Evolutionary conservation across 768 basidiomycete genomes (phyloP), one percentile per base, ranked within the genome.

Genomic region (Cubamyces lactineus): DNA sequence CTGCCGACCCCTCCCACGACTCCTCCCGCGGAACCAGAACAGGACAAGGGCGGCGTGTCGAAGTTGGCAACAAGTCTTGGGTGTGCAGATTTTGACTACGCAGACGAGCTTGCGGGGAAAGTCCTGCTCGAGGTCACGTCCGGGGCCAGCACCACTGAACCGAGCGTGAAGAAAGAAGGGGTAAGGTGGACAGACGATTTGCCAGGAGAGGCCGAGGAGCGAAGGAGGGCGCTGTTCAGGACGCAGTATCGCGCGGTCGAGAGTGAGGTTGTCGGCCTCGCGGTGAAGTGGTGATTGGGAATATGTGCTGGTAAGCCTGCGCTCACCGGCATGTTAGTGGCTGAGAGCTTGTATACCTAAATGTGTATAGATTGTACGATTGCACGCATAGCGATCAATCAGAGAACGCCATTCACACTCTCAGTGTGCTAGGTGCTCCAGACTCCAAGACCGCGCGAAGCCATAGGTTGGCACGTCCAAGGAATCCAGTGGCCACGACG

Each of bases 161-260:
- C 28, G 12, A 21, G 28, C 3, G 40, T 43, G 13, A 41, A 11
- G 28, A 39, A 53, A 24, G 53, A 40, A n/a, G 41, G 15, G 26
- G 48, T 24, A 51, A 54, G 53, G n/a, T 82, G 75, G 82, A 70
- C 62, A 51, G 71, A 57, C 19, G 66, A 57, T 21, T 75, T 84
- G 75, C 78, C 83, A 60, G 78, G 70, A 19, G 71, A 72, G 12
- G 80, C 80, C 30, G 83, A 83, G 60, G 72, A 62, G 30, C 73
- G 76, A 61, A 73, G 84, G 47, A 74, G 76, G 70, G 71, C 73
- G 53, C 72, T 84, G 34, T 85, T 96, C 69, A 81, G 93, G 72
- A 96, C 95, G 2, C 77, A 84, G 70, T 96, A 94, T 72, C 82
- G 85, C 61, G 91, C 91, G 26, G 93, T 97, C 1, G 91, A 91